Conservation (phyloP, 176 grass and related monocot genomes). For the Hyparrhenia diplandra region DNA sequence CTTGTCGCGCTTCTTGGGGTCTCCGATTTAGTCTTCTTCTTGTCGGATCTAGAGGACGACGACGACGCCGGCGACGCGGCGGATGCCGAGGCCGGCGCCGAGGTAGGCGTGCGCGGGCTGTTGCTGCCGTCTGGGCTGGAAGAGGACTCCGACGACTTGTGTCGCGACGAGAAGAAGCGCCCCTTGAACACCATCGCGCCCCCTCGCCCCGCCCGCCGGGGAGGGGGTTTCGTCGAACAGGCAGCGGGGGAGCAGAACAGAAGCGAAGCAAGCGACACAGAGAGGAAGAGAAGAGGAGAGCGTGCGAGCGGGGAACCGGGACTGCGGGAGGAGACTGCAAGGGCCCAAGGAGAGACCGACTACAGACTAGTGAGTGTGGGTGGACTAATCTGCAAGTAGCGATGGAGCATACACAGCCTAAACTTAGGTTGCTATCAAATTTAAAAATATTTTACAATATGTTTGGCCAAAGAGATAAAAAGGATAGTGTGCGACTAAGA, state of each 20-base stretch:
- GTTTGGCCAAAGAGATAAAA: no score
- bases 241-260: not conserved
- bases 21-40: slow-evolving; percentile 88
- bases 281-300: not conserved
- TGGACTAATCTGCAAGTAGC: no score
- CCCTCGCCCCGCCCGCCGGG: not conserved
- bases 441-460: no score
- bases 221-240: slow-evolving; percentile 43
- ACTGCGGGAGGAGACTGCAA: slow-evolving; percentile 12
- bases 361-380: no score
- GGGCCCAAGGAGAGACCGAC: no score
- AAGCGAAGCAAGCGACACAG: slow-evolving; percentile 4
- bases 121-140: slow-evolving; percentile 90
- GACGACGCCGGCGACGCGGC: slow-evolving; percentile 32
- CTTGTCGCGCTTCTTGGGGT: slow-evolving; percentile 43
- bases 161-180: slow-evolving; percentile 89
- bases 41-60: slow-evolving; percentile 82
- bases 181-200: slow-evolving; percentile 91
- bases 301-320: not conserved
- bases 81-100: slow-evolving; percentile 20
- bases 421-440: no score
- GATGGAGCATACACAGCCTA: no score
- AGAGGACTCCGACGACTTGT: slow-evolving; percentile 62
- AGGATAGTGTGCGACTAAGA: no score
- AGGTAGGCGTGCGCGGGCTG: slow-evolving; percentile 83